These are phyloP conservation scores for Trametes hirsuta DNA, from an alignment of 1,284 basidiomycete genomes.

Conservation along the genomic window DNA sequence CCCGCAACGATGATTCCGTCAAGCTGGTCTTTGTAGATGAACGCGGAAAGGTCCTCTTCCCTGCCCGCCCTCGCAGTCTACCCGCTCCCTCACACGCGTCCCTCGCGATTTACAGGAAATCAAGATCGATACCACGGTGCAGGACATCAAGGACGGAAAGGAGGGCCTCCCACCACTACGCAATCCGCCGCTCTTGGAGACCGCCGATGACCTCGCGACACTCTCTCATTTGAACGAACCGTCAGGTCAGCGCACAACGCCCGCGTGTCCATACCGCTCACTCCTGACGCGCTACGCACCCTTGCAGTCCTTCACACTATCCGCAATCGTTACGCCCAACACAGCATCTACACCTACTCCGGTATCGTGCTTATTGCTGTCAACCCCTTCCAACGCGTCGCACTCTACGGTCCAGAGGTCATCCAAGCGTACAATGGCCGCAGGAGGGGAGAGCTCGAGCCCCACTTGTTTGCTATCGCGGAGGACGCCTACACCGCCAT, in stretches of 20 bases:
- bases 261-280: not conserved
- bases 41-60: constrained; percentile 73
- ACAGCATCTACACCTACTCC: constrained; percentile 98
- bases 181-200: constrained; percentile 96
- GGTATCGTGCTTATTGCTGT: constrained; percentile 98
- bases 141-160: constrained; percentile 76
- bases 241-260: constrained; percentile 63
- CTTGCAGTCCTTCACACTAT: constrained; percentile 91
- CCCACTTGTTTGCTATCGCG: constrained; percentile 98
- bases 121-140: constrained; percentile 74
- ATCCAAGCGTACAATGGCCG: constrained; percentile 97
- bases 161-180: constrained; percentile 88
- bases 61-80: constrained; percentile 4
- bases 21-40: constrained; percentile 84
- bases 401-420: constrained; percentile 93
- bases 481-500: constrained; percentile 99
- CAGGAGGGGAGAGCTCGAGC: constrained; percentile 93
- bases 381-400: constrained; percentile 96
- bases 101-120: constrained; percentile 59
- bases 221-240: constrained; percentile 98
- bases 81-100: constrained; percentile 1
- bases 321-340: constrained; percentile 94
- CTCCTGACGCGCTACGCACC: not conserved
- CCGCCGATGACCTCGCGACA: constrained; percentile 96
- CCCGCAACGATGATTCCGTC: constrained; percentile 70